Evolutionary conservation across 306 rosid genomes (phyloP).

Genomic region (Lablab purpureus): DNA sequence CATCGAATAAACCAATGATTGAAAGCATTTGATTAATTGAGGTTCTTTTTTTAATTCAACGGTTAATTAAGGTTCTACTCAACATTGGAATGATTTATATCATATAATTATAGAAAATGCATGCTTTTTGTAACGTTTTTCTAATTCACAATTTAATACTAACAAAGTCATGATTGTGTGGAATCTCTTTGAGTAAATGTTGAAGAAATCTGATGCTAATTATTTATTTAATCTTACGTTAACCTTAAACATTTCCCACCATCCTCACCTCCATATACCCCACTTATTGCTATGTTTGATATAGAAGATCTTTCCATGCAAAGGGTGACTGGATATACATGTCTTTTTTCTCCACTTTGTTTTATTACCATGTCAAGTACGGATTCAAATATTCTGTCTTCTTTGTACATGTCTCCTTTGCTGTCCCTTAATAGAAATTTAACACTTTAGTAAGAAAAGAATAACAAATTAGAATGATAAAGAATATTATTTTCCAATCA

Average conservation of each 20-base stretch:
- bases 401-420: not conserved
- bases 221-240: slow-evolving; percentile 34
- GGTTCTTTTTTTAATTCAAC: slow-evolving; percentile 21
- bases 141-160: slow-evolving; percentile 33
- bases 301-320: slow-evolving; percentile 46
- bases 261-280: slow-evolving; percentile 40
- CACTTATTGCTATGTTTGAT: slow-evolving; percentile 37
- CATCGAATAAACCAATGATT: slow-evolving; percentile 51
- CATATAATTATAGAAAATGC: slow-evolving; percentile 43
- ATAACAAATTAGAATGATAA: not conserved
- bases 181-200: slow-evolving; percentile 56
- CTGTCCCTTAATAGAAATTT: not conserved
- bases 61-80: slow-evolving; percentile 51
- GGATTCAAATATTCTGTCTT: slow-evolving; percentile 16
- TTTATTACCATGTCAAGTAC: slow-evolving; percentile 44
- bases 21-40: slow-evolving; percentile 46
- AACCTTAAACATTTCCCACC: slow-evolving; percentile 40
- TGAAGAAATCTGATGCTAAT: slow-evolving; percentile 37
- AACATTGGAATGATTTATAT: slow-evolving; percentile 42
- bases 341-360: slow-evolving; percentile 24
- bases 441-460: not conserved
- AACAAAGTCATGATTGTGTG: slow-evolving; percentile 51
- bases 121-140: slow-evolving; percentile 45
- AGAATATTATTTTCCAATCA: slow-evolving; percentile 13
- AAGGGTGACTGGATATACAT: slow-evolving; percentile 37